Percentiles rank a stretch among this genome's conserved stretches.
These are phyloP conservation scores for Taphrina wiesneri DNA, from an alignment of 1,139 yeast species.

Conservation along the genomic window DNA sequence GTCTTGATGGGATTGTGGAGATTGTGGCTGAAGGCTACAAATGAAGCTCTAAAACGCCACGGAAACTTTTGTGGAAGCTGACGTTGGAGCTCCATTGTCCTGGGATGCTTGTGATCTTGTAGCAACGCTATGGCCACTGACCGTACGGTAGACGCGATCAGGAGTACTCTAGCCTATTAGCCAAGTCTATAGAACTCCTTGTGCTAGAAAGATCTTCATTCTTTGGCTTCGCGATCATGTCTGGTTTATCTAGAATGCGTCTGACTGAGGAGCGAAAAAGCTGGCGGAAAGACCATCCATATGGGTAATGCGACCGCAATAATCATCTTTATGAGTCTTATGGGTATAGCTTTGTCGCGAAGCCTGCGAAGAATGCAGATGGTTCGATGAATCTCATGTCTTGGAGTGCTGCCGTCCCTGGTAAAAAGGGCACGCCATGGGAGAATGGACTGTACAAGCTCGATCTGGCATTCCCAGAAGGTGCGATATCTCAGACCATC, in stretches of 20 bases:
- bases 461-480: slow-evolving; percentile 72
- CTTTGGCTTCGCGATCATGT: slow-evolving; percentile 29
- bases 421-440: slow-evolving; percentile 84
- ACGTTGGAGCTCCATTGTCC: no score
- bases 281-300: slow-evolving; percentile 99
- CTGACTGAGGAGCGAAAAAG: slow-evolving; percentile 62
- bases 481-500: slow-evolving; percentile 17
- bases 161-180: no score
- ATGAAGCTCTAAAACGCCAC: no score
- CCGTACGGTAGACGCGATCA: no score
- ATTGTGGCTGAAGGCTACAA: no score
- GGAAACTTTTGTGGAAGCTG: no score
- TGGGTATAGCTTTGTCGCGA: slow-evolving; percentile 75
- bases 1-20: no score
- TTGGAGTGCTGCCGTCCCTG: slow-evolving; percentile 97
- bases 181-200: no score
- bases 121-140: no score
- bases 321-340: background rate
- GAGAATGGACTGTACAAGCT: slow-evolving; percentile 86
- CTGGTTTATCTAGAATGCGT: slow-evolving; percentile 65
- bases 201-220: no score
- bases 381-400: slow-evolving; percentile 80
- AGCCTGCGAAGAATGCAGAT: slow-evolving; percentile 72
- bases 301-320: slow-evolving; percentile 43
- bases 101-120: no score